phyloP scores from a whole-genome alignment of 2,329 filamentous ascomycete species.

The Apiospora phragmitis region DNA sequence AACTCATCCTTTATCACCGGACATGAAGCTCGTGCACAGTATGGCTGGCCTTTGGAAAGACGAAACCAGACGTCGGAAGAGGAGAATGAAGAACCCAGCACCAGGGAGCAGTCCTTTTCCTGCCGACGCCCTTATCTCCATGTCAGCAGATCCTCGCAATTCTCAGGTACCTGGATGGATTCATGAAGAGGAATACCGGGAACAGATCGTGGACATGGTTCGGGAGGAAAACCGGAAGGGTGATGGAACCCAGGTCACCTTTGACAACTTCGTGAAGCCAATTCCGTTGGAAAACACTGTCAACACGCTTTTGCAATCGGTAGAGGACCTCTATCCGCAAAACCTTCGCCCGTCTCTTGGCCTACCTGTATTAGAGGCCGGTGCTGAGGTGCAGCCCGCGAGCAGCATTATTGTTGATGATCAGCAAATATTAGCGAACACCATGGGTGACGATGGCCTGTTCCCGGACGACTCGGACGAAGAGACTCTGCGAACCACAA shows the following conservation, averaged over 20 bases:
- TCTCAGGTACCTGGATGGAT: constrained; percentile 82
- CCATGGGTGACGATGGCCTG: constrained; percentile 49
- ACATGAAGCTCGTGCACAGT: constrained; percentile 85
- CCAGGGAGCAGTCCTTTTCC: constrained; percentile 76
- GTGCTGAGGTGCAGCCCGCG: constrained; percentile 23
- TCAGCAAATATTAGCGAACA: constrained; percentile 47
- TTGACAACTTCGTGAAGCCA: constrained; percentile 65
- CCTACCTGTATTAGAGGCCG: constrained; percentile 27
- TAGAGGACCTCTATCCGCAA: constrained; percentile 81
- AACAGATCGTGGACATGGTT: constrained; percentile 64
- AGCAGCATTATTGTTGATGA: constrained; percentile 67
- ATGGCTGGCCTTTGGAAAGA: constrained; percentile 94
- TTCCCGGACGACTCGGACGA: constrained; percentile 56
- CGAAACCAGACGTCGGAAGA: constrained; percentile 77
- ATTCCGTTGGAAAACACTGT: constrained; percentile 57
- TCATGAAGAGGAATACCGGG: constrained; percentile 81
- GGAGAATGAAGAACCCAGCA: constrained; percentile 64
- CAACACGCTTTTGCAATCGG: constrained; percentile 78
- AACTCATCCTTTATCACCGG: constrained; percentile 58
- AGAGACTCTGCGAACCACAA: constrained; percentile 29
- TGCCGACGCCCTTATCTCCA: constrained; percentile 77
- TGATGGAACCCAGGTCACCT: constrained; percentile 47
- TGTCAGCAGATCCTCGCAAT: constrained; percentile 80
- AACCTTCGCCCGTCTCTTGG: constrained; percentile 56
- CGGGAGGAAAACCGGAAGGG: constrained; percentile 59